These are phyloP conservation scores for Jaminaea rosea DNA, from an alignment of 1,284 basidiomycete genomes.

Conservation along the genomic window DNA sequence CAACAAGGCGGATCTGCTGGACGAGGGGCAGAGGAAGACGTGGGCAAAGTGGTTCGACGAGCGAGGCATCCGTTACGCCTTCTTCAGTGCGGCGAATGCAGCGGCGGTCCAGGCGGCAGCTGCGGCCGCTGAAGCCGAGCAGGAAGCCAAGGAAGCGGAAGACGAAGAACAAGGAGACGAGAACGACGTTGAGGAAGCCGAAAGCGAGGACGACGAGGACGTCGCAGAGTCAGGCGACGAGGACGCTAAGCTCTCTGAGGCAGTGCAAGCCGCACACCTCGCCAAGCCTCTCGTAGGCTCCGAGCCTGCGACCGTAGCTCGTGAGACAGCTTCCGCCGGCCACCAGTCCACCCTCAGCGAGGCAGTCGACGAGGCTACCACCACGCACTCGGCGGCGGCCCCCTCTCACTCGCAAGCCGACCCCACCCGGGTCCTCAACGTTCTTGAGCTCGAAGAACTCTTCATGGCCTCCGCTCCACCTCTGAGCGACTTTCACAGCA, in stretches of 20 bases:
- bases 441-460: slow-evolving; percentile 79
- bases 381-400: too few species aligned
- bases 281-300: slow-evolving; percentile 24
- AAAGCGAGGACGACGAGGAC: slow-evolving; percentile 17
- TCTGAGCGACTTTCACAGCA: slow-evolving; percentile 53
- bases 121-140: slow-evolving; percentile 51
- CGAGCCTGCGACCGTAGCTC: slow-evolving; percentile 15
- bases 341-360: slow-evolving; percentile 11
- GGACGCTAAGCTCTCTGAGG: slow-evolving; percentile 21
- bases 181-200: slow-evolving; percentile 20
- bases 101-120: slow-evolving; percentile 60
- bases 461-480: slow-evolving; percentile 71
- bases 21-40: slow-evolving; percentile 68
- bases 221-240: slow-evolving; percentile 47
- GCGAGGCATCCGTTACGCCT: slow-evolving; percentile 73
- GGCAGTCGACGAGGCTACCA: slow-evolving; percentile 5
- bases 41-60: slow-evolving; percentile 94
- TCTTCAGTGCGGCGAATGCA: slow-evolving; percentile 90
- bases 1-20: slow-evolving; percentile 93
- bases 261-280: slow-evolving; percentile 11
- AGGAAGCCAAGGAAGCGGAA: slow-evolving; percentile 45
- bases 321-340: not conserved
- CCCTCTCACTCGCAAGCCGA: too few species aligned
- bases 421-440: slow-evolving; percentile 71
- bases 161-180: slow-evolving; percentile 20